Percentiles rank a stretch among this genome's conserved stretches.
These are phyloP conservation scores for Evernia prunastri DNA, from an alignment of 495 filamentous ascomycete species.

Conservation along the genomic window DNA sequence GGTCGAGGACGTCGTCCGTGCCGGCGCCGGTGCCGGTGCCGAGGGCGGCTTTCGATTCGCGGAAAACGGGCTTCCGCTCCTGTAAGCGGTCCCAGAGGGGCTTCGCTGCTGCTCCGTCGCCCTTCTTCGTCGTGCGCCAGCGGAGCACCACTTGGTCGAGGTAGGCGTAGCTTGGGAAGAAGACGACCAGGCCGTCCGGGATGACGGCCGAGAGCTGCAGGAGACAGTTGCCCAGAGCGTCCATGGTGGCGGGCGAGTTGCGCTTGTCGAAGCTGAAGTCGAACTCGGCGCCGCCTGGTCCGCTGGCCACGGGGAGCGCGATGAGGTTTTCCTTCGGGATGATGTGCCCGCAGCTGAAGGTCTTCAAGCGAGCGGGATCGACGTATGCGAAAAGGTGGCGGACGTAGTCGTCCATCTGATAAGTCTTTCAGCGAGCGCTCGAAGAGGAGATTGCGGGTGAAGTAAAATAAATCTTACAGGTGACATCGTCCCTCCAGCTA, in stretches of 20 bases:
- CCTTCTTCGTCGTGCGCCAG: constrained; percentile 52
- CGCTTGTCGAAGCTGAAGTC: constrained; percentile 84
- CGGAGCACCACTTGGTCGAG: constrained; percentile 61
- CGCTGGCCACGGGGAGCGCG: constrained; percentile 56
- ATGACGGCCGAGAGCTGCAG: constrained; percentile 64
- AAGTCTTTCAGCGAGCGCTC: constrained; percentile 15
- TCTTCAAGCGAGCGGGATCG: constrained; percentile 55
- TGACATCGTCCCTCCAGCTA: constrained; percentile 96
- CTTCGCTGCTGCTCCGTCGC: constrained; percentile 25
- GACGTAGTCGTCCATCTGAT: constrained; percentile 75
- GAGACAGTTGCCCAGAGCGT: constrained; percentile 66
- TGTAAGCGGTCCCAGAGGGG: constrained; percentile 44
- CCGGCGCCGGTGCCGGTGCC: too few relatives aligned
- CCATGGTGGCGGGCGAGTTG: constrained; percentile 53
- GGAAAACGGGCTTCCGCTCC: constrained; percentile 59
- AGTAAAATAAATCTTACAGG: constrained; percentile 52
- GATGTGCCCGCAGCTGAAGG: constrained; percentile 90
- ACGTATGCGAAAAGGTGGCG: constrained; percentile 79
- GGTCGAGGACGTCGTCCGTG: constrained; percentile 61
- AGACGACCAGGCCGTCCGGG: constrained; percentile 89
- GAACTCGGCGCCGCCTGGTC: constrained; percentile 55
- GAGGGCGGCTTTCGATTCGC: constrained; percentile 55
- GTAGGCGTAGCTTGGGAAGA: constrained; percentile 93
- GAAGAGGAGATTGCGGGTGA: not conserved
- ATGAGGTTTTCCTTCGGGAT: constrained; percentile 77